phyloP scores from a whole-genome alignment of 768 basidiomycete genomes.

The Myochromella boudieri region DNA sequence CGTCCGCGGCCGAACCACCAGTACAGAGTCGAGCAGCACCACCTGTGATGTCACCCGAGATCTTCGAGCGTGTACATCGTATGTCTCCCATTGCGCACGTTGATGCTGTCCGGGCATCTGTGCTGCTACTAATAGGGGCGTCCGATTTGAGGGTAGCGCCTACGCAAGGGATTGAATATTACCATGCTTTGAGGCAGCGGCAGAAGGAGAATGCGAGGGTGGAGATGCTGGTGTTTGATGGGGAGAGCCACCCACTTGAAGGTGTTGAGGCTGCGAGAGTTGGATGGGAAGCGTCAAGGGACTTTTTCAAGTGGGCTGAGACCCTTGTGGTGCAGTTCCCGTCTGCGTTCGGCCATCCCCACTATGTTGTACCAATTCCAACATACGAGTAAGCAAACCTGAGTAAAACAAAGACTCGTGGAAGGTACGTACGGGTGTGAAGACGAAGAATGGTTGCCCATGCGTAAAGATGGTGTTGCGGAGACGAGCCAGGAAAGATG shows the following conservation, averaged over 20 bases:
- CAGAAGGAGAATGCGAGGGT: constrained; percentile 25
- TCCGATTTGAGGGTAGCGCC: constrained; percentile 64
- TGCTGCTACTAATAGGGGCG: constrained; percentile 59
- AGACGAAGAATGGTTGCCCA: constrained; percentile 52
- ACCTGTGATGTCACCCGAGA: constrained; percentile 43
- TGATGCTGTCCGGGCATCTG: constrained; percentile 47
- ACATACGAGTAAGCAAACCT: neutral
- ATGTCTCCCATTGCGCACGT: constrained; percentile 60
- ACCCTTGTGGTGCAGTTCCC: constrained; percentile 23
- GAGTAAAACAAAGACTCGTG: neutral
- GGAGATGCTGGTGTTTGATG: constrained; percentile 61
- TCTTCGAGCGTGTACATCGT: constrained; percentile 41
- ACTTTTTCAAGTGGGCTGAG: constrained; percentile 42
- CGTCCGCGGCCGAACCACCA: constrained; percentile 14
- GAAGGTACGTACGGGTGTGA: constrained; percentile 46
- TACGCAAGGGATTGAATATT: constrained; percentile 60
- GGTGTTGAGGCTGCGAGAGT: constrained; percentile 61
- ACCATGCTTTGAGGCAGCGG: constrained; percentile 60
- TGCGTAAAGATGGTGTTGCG: constrained; percentile 40
- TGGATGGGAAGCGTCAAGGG: constrained; percentile 48
- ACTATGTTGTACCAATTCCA: constrained; percentile 27
- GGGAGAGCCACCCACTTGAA: constrained; percentile 63
- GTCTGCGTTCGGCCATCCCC: constrained; percentile 57
- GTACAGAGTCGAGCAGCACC: constrained; percentile 8
- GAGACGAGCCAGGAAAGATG: constrained; percentile 42